Conservation (phyloP, 2,329 filamentous ascomycete genomes). For the Beauveria sp. region DNA sequence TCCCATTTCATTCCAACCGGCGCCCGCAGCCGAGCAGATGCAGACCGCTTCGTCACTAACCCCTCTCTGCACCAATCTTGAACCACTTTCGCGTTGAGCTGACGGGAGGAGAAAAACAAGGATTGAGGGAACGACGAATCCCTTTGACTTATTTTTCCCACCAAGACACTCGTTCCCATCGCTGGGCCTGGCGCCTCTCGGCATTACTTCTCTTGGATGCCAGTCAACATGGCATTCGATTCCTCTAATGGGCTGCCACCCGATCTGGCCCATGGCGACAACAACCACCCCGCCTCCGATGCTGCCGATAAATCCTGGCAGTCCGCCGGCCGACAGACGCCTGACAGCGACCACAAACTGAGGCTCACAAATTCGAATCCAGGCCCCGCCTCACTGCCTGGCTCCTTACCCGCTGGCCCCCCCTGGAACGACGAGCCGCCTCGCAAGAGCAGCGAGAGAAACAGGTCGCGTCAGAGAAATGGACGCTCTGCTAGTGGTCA, state of each 20-base stretch:
- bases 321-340: constrained; percentile 28
- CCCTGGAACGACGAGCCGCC: constrained; percentile 34
- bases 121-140: neutral
- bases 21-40: constrained; percentile 12
- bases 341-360: constrained; percentile 28
- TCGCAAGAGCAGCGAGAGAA: constrained; percentile 49
- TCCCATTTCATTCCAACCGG: neutral
- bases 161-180: neutral
- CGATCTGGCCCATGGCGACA: constrained; percentile 29
- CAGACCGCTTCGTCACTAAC: constrained; percentile 10
- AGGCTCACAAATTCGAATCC: constrained; percentile 28
- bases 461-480: constrained; percentile 45
- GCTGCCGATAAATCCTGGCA: constrained; percentile 29
- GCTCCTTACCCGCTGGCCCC: constrained; percentile 9
- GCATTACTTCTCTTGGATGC: neutral
- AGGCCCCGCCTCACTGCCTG: constrained; percentile 23
- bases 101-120: neutral
- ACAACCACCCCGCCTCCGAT: constrained; percentile 19
- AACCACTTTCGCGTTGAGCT: constrained; percentile 8
- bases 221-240: constrained; percentile 36
- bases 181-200: neutral
- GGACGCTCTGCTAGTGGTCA: constrained; percentile 52
- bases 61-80: constrained; percentile 9
- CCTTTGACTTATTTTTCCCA: neutral
- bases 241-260: constrained; percentile 35